Base-by-base conservation (phyloP, 2,329 filamentous ascomycete genomes). In the Nemania serpens region DNA sequence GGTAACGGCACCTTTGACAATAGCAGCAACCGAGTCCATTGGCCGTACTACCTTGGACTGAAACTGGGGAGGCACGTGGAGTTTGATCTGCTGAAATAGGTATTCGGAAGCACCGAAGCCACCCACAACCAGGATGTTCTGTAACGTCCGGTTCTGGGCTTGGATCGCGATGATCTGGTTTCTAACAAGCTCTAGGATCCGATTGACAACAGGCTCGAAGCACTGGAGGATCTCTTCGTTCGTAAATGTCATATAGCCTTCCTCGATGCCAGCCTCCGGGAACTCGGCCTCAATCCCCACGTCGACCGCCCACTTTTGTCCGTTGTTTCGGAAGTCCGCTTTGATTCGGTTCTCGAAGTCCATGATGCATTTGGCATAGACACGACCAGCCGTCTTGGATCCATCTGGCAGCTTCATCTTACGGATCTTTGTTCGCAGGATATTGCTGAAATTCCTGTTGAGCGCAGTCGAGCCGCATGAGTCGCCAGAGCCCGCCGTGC, bases 291-390 rank as follows among this genome's bases (percentile, higher is more conserved):
- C 95, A 71, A 99, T 98, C 73, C 95, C 95, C 51, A 99, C 95
- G 75, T 99, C 95, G 18, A 98, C 93, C 46, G 95, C 95, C 95
- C 95, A 98, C 77, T 98, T 98, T 78, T 98, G 94, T 51, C 94
- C 93, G 76, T 97, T 98, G 81, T 98, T 98, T 67, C 95, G 88
- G 88, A 99, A 99, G 77, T 98, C 95, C 51, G 95, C 95, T 84
- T 99, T 99, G 85, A 99, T 97, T 76, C 95, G 85, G 85, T 98
- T 98, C 82, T 99, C 95, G 72, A 99, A 99, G 78, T 99, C 95
- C 94, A 98, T 98, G 78, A 99, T 98, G 77, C 94, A 98, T 81
- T 98, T 98, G 68, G 94, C 94, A 77, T 98, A 98, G 56, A 99
- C 95, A 77, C 94, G 93, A 45, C 94, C 94, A n/a, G 95, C 94